Conservation (phyloP, 371 early-diverging fungal genomes). For the Mucor circinelloides region DNA sequence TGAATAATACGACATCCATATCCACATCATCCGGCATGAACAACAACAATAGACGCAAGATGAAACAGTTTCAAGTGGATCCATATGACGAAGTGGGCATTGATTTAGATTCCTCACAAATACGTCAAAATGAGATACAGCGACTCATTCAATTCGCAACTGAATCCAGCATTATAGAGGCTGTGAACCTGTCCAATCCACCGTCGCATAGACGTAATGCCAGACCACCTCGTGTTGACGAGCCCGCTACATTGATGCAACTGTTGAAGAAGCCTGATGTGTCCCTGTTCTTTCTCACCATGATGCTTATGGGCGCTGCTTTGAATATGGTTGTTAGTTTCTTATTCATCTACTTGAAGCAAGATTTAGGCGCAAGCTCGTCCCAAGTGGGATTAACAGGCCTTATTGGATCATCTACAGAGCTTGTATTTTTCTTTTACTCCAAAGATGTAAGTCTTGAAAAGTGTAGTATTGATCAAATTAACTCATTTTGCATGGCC, state of each 20-base stretch:
- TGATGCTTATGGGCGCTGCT: constrained; percentile 59
- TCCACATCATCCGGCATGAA: neutral
- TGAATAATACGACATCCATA: neutral
- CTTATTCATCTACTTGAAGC: constrained; percentile 47
- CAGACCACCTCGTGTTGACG: constrained; percentile 3
- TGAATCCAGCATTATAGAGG: constrained; percentile 57
- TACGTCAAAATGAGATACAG: constrained; percentile 52
- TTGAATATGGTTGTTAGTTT: constrained; percentile 58
- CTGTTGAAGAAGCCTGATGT: constrained; percentile 45
- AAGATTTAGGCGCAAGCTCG: constrained; percentile 51
- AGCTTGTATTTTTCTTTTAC: constrained; percentile 53
- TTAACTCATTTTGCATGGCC: neutral
- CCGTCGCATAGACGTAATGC: constrained; percentile 38
- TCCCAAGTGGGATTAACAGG: constrained; percentile 52
- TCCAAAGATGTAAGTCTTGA: constrained; percentile 47
- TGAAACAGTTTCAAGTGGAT: constrained; percentile 37
- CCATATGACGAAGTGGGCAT: constrained; percentile 38
- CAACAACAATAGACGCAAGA: constrained; percentile 6
- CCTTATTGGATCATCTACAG: constrained; percentile 51
- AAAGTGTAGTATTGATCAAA: neutral
- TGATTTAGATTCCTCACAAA: constrained; percentile 30
- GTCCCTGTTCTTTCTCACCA: constrained; percentile 46
- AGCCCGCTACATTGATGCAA: constrained; percentile 42
- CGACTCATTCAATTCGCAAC: constrained; percentile 55
- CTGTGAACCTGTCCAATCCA: constrained; percentile 53